phyloP scores from a whole-genome alignment of 2,329 filamentous ascomycete genomes.

The Neonectria ditissima region DNA sequence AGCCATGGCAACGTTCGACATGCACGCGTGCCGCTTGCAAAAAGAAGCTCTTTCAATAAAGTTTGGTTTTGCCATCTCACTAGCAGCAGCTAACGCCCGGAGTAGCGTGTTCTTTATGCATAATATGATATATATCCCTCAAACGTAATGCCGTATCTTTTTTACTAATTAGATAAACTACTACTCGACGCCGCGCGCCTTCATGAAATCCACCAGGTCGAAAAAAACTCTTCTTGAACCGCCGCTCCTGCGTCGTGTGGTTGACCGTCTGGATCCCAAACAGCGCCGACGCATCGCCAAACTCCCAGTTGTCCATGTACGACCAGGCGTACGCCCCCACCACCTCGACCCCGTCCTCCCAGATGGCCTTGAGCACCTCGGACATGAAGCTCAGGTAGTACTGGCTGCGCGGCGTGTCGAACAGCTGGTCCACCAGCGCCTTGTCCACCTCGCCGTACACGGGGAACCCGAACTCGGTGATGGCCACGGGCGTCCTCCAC shows the following conservation, averaged over 20 bases:
- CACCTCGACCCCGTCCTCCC: conserved; percentile 67
- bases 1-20: not conserved
- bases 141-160: too few species aligned
- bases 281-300: conserved; percentile 57
- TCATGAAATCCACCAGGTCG: conserved; percentile 66
- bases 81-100: not conserved
- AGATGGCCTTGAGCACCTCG: conserved; percentile 66
- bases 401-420: conserved; percentile 63
- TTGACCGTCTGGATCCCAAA: conserved; percentile 70
- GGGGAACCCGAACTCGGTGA: conserved; percentile 70
- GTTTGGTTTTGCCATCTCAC: not conserved
- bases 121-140: not conserved
- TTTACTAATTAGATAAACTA: not conserved
- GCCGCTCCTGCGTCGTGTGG: conserved; percentile 60
- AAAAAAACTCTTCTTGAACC: conserved; percentile 70
- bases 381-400: conserved; percentile 68
- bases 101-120: not conserved
- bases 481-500: conserved; percentile 60
- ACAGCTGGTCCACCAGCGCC: conserved; percentile 61
- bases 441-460: conserved; percentile 60
- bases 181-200: conserved; percentile 44
- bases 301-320: conserved; percentile 67
- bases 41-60: not conserved
- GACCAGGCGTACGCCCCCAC: conserved; percentile 67
- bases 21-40: not conserved